Conservation (phyloP, 192 early-diverging fungal genomes). For the Coemansia sp. region DNA sequence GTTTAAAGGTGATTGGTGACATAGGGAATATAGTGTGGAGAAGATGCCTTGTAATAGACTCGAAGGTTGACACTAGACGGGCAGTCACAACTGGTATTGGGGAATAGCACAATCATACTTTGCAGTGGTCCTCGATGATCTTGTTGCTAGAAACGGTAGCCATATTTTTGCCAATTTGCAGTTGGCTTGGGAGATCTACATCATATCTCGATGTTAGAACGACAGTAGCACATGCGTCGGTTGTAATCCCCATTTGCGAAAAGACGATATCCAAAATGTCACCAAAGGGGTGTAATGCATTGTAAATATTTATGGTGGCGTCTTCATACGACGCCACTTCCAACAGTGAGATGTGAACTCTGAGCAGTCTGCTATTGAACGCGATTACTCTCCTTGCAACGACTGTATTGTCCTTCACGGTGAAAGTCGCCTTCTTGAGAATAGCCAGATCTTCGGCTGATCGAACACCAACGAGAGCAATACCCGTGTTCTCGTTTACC, state of each 20-base stretch:
- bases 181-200: neutral
- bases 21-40: too few species aligned
- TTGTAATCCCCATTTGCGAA: neutral
- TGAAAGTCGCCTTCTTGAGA: neutral
- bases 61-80: too few species aligned
- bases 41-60: too few species aligned
- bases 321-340: neutral
- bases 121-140: neutral
- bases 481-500: neutral
- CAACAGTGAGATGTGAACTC: neutral
- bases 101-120: neutral
- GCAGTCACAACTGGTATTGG: neutral
- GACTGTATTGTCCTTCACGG: neutral
- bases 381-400: neutral
- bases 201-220: neutral
- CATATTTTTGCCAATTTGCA: neutral
- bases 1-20: too few species aligned
- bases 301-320: neutral
- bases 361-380: neutral
- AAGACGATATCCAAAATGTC: neutral
- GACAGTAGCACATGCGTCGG: neutral
- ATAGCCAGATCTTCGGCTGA: neutral
- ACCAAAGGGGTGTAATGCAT: neutral
- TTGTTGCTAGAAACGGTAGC: neutral
- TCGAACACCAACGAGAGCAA: neutral